Base-by-base conservation (phyloP, 1,284 basidiomycete species). In the Calocybe gambosa region DNA sequence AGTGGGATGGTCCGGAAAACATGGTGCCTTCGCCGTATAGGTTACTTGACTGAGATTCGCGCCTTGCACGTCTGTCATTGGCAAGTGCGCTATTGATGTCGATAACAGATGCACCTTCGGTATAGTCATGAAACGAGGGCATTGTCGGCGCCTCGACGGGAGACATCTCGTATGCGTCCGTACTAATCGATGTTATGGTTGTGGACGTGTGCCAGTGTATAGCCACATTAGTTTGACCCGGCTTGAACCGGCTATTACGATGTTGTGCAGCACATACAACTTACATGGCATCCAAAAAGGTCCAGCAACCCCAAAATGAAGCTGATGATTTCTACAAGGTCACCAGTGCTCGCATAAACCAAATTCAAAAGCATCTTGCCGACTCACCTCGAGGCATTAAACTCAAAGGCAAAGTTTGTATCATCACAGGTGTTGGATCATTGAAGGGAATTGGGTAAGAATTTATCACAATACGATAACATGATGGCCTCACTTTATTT, bases 381-480 rank as follows among this genome's bases (percentile, higher is more conserved):
- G 68, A 63, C 15, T 58, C 76, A 25, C 74, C 82, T 25, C 74
- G 84, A 29, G 68, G 72, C 34, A 70, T 66, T 15, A 76, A 81
- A 53, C 73, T 95, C 54, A 74, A 75, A 57, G 82, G 75, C 53
- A 95, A 93, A 65, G 89, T 94, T n/a, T 90, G 86, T 58, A 77
- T 96, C 53, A 78, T 96, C 53, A 96, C 93, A 0, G 93, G 93
- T 12, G 89, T 85, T 20, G 84, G 85, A 20, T 91, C 88, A 15
- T 59, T 86, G 53, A 83, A 83, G 58, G 91, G 91, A 20, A 93
- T 94, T 53, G 90, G 90, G 89, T 89, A 60, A 54, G 75, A 35
- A 43, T 36, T 26, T 44, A 39, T 21, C 41, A 37, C 46, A 16
- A 23, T 10, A 33, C 25, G 15, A 19, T 39, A 41, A 40, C 45